These are phyloP conservation scores for Kalmanozyma brasiliensis DNA, from an alignment of 1,284 basidiomycete species.

Conservation along the genomic window DNA sequence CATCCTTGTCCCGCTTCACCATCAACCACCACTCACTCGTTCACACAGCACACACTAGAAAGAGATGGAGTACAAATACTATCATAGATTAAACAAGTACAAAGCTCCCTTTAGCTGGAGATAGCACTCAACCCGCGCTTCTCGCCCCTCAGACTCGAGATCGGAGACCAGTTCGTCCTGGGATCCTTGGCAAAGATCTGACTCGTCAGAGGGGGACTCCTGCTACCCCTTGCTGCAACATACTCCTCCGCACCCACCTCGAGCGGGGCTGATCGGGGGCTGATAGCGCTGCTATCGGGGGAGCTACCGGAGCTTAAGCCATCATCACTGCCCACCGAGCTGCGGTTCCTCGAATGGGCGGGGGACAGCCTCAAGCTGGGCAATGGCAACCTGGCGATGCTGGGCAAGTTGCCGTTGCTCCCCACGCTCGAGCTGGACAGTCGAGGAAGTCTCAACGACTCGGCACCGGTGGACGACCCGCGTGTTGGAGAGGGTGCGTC, in stretches of 20 bases:
- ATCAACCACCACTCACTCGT: too few species aligned
- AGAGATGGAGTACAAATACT: too few species aligned
- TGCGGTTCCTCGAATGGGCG: constrained; percentile 26
- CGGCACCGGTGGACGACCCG: background rate
- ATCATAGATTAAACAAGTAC: too few species aligned
- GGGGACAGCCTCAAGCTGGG: constrained; percentile 45
- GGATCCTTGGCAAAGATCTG: constrained; percentile 33
- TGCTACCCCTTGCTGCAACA: constrained; percentile 22
- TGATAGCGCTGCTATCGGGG: constrained; percentile 34
- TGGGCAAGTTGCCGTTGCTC: constrained; percentile 23
- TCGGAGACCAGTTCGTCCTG: constrained; percentile 35
- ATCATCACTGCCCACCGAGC: constrained; percentile 29
- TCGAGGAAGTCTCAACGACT: constrained; percentile 38
- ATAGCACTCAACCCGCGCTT: constrained; percentile 33
- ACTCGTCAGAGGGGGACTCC: constrained; percentile 20
- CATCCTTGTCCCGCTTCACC: too few species aligned
- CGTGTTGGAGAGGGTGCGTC: constrained; percentile 34
- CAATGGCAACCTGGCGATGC: constrained; percentile 33
- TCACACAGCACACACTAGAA: too few species aligned
- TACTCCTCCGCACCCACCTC: constrained; percentile 32
- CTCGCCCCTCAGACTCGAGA: constrained; percentile 40
- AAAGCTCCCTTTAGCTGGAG: constrained; percentile 17
- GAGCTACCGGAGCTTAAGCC: constrained; percentile 40
- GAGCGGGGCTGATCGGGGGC: constrained; percentile 31
- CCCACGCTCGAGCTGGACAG: constrained; percentile 26